These are phyloP conservation scores for Xylaria digitata DNA, from an alignment of 2,329 filamentous ascomycete genomes.

Conservation along the genomic window DNA sequence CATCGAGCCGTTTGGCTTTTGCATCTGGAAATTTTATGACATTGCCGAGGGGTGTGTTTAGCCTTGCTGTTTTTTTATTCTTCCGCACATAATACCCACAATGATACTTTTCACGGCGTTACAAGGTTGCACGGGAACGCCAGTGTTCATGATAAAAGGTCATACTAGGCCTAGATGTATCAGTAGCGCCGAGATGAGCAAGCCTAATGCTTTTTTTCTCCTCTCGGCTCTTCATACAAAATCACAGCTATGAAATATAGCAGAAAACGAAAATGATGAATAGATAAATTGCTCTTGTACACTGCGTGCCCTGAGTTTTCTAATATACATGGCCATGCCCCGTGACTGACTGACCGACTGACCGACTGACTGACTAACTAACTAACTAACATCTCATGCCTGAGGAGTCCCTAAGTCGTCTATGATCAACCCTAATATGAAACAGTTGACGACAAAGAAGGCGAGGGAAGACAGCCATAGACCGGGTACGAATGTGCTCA, in stretches of 20 bases:
- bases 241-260: conserved; percentile 26
- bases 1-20: conserved; percentile 24
- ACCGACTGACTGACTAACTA: not conserved
- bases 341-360: not conserved
- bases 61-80: conserved; percentile 21
- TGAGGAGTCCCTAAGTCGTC: conserved; percentile 62
- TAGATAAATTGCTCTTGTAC: conserved; percentile 28
- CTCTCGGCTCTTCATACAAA: conserved; percentile 15
- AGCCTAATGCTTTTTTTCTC: conserved; percentile 13
- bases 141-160: conserved; percentile 12
- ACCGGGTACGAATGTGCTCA: conserved; percentile 85
- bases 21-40: conserved; percentile 25
- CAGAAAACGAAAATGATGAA: conserved; percentile 28
- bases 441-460: conserved; percentile 89
- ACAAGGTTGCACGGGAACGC: conserved; percentile 31
- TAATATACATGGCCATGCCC: not conserved
- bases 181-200: conserved; percentile 16
- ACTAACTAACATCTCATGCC: not conserved
- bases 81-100: conserved; percentile 47
- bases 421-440: conserved; percentile 86
- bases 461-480: conserved; percentile 79
- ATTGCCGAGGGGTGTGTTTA: conserved; percentile 20
- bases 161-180: conserved; percentile 21
- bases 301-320: not conserved
- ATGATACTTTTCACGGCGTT: conserved; percentile 36